Evolutionary conservation across 2,329 filamentous ascomycete genomes (phyloP), one percentile per base, ranked within the genome.

Genomic region (Colletotrichum tofieldiae): DNA sequence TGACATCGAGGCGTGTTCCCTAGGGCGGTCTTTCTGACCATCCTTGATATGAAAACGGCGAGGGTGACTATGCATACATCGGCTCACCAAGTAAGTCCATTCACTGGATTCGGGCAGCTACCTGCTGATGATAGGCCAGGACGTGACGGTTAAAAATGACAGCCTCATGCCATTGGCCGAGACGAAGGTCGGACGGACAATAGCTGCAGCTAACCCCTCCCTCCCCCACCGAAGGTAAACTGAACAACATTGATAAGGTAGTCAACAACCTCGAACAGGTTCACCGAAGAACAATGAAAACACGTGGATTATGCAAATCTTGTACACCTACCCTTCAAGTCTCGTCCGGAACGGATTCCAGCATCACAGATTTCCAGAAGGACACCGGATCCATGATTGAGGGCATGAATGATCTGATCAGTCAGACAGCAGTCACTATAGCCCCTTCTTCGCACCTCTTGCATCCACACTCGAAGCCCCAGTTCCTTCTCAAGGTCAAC

Each of bases 381-480:
- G 32, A 11, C 20, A 16, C 20, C 5, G 20, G 11, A 4, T 39
- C 14, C 14, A 18, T 26, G 32, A 9, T 26, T 35, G n/a, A 5
- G 7, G 5, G 52, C 52, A 26, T n/a, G n/a, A 58, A 16, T 23
- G 35, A 56, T 23, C 45, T 39, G 35, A 37, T 23, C n/a, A 4
- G 12, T 39, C 54, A 41, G 6, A 39, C 32, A 7, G 4, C 8
- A n/a, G 9, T 20, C 52, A 23, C 18, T 9, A 12, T 32, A 41
- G 11, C 45, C 5, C n/a, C n/a, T 37, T 45, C n/a, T 58, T n/a
- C 23, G 16, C 69, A 72, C 58, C 65, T 64, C 52, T 54, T n/a
- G 39, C 69, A 72, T 12, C 43, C 65, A 32, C 69, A 72, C 12
- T 72, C 69, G 26, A 72, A 72, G 16, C 69, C 69, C 69, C 69